A percentile compares a stretch with the other conserved stretches of the same genome.
phyloP scores from a whole-genome alignment of 2,329 filamentous ascomycete genomes.

The Lachnellula occidentalis region DNA sequence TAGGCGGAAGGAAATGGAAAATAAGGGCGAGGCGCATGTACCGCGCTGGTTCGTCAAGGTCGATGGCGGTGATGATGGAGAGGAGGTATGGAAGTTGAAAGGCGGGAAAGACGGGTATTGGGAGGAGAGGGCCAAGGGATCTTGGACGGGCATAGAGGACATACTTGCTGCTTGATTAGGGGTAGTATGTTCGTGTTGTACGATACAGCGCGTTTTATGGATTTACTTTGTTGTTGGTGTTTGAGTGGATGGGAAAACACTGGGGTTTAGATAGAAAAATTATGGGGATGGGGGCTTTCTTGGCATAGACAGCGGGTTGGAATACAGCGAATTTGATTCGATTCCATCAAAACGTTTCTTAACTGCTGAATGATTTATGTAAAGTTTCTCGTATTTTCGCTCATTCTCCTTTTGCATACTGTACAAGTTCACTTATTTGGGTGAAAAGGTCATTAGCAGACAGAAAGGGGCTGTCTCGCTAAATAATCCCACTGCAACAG shows the following conservation, averaged over 20 bases:
- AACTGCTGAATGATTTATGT: no score
- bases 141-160: constrained; percentile 55
- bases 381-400: no score
- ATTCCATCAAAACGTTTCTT: not conserved
- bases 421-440: no score
- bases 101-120: constrained; percentile 85
- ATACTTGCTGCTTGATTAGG: constrained; percentile 37
- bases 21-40: constrained; percentile 62
- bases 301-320: constrained; percentile 6
- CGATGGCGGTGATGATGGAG: constrained; percentile 48
- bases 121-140: constrained; percentile 69
- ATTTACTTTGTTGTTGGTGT: not conserved
- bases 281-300: not conserved
- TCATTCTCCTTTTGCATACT: no score
- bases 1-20: constrained; percentile 70
- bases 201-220: not conserved
- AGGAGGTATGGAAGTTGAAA: constrained; percentile 72
- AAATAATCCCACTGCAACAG: no score
- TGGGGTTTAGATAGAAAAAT: not conserved
- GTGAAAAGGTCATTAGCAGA: no score
- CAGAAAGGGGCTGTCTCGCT: no score
- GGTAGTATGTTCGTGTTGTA: no score
- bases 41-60: constrained; percentile 83
- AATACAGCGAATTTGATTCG: constrained; percentile 1
- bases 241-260: not conserved